Evolutionary conservation across 1,284 basidiomycete genomes (phyloP).

Genomic region (Trametes hirsuta): DNA sequence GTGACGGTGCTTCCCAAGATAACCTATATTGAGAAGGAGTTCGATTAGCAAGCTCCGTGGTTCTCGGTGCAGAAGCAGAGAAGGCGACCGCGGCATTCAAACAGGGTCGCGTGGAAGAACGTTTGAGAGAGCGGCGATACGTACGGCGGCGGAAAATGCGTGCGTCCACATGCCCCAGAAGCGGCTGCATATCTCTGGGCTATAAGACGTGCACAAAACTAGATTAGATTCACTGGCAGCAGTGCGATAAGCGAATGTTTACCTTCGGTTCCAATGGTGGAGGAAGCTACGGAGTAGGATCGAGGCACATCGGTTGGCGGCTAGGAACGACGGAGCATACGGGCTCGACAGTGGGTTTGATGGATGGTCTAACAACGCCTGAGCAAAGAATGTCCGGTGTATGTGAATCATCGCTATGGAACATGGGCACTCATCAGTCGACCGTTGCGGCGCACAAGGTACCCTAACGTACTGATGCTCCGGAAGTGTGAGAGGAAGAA

Average conservation of each 20-base stretch:
- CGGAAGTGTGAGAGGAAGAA: constrained; percentile 38
- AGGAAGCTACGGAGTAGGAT: constrained; percentile 40
- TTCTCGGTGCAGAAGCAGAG: not conserved
- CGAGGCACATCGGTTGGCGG: constrained; percentile 42
- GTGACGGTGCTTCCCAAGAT: constrained; percentile 39
- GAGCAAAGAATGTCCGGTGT: constrained; percentile 44
- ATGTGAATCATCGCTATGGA: constrained; percentile 38
- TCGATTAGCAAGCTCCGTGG: constrained; percentile 2
- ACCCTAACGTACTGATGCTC: constrained; percentile 30
- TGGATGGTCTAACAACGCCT: constrained; percentile 43
- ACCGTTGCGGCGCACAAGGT: not conserved
- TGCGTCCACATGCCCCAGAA: constrained; percentile 45
- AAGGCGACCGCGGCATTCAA: not conserved
- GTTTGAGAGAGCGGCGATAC: constrained; percentile 15
- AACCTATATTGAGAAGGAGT: constrained; percentile 27
- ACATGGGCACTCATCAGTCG: constrained; percentile 3
- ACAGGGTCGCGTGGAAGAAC: not conserved
- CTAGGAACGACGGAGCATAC: constrained; percentile 45
- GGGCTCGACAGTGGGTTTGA: constrained; percentile 42
- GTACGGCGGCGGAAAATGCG: constrained; percentile 43
- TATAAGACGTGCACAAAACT: constrained; percentile 18
- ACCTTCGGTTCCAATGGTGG: constrained; percentile 33
- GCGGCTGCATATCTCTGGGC: constrained; percentile 33
- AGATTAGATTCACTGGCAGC: not conserved
- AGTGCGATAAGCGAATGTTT: not conserved